phyloP scores from a whole-genome alignment of 139 green algal genomes.

The Coelastrella sp. region DNA sequence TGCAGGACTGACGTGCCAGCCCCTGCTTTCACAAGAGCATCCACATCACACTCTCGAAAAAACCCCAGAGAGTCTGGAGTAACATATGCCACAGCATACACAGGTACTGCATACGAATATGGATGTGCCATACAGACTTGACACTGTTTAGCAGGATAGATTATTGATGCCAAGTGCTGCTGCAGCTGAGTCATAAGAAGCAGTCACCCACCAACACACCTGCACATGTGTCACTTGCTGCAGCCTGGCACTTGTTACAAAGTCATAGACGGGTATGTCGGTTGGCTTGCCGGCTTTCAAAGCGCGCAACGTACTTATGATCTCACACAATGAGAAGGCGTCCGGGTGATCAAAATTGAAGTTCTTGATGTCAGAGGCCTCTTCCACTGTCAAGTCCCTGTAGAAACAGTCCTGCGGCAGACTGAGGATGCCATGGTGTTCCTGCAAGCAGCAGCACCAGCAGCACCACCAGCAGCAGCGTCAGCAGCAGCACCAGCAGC shows the following conservation, averaged over 20 bases:
- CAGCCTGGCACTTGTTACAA: neutral
- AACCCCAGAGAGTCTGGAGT: no score
- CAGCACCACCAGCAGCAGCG: no score
- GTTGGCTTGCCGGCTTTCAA: conserved; percentile 47
- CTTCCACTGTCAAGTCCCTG: conserved; percentile 56
- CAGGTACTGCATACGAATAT: no score
- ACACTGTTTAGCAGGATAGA: neutral
- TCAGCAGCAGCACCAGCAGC: no score
- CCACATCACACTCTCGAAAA: no score
- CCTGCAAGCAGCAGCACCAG: conserved; percentile 37
- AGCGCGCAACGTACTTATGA: conserved; percentile 45
- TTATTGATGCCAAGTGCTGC: no score
- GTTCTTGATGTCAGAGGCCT: neutral
- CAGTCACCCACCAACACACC: neutral
- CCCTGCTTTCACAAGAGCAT: no score
- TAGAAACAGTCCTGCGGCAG: conserved; percentile 80
- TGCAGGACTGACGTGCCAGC: no score
- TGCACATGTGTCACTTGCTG: neutral
- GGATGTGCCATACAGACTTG: no score
- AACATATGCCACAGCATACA: no score
- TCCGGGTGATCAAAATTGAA: conserved; percentile 13
- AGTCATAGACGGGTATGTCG: conserved; percentile 63
- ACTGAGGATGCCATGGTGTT: conserved; percentile 71
- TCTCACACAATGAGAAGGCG: conserved; percentile 64
- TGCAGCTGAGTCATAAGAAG: neutral